phyloP scores from a whole-genome alignment of 2,329 filamentous ascomycete species.

The Aspergillus sergii region DNA sequence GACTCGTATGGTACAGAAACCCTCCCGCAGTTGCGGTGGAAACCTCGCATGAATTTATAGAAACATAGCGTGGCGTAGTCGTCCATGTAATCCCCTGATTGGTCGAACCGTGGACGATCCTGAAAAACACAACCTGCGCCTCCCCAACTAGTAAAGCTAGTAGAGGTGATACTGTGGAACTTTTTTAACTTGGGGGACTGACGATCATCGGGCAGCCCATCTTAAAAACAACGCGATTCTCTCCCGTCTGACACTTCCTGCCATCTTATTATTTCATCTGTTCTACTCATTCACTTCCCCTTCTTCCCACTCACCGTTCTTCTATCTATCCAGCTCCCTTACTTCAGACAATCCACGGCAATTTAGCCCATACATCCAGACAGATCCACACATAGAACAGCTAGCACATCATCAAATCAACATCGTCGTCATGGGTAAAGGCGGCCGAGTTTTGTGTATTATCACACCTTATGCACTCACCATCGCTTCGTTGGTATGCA shows the following conservation, averaged over 20 bases:
- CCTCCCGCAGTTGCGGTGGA: constrained; percentile 15
- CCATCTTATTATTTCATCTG: constrained; percentile 4
- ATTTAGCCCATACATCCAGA: constrained; percentile 4
- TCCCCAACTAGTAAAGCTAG: not conserved
- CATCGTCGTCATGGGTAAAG: constrained; percentile 62
- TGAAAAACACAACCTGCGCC: constrained; percentile 20
- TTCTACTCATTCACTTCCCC: not conserved
- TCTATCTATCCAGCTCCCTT: not conserved
- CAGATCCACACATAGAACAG: not conserved
- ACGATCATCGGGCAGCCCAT: constrained; percentile 8
- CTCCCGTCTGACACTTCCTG: constrained; percentile 6
- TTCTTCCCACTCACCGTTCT: not conserved
- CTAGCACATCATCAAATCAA: not conserved
- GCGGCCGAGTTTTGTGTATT: constrained; percentile 83
- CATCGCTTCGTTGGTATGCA: constrained; percentile 72
- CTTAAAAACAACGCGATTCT: constrained; percentile 13
- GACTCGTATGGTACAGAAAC: constrained; percentile 2
- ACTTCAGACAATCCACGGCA: not conserved
- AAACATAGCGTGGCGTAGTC: constrained; percentile 31
- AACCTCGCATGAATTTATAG: constrained; percentile 22
- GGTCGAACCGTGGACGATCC: constrained; percentile 12
- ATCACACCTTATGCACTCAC: constrained; percentile 82
- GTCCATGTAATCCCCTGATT: constrained; percentile 15
- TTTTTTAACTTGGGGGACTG: not conserved
- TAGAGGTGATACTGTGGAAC: not conserved